Base-by-base conservation (phyloP, 192 early-diverging fungal species). In the Backusella mclennaniae region DNA sequence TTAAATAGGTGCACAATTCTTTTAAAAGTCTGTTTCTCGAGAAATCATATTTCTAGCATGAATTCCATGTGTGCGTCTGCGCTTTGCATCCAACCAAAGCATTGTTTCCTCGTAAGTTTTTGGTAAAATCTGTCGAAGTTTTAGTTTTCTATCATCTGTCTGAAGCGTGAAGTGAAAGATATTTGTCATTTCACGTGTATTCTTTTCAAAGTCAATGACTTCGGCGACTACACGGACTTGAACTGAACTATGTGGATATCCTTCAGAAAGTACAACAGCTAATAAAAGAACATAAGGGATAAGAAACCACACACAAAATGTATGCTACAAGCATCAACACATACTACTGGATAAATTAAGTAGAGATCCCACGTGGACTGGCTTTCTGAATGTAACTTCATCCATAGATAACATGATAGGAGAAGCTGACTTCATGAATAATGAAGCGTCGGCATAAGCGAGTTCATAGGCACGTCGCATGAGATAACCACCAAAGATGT, bases 381-480 rank as follows among this genome's bases (percentile, higher is more conserved):
- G 95, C 80, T 92, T 92, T 23, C 86, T 80, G 77, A 98, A 97
- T 21, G 88, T 87, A 74, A 93, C 91, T 71, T 92, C 90, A 73
- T 94, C 91, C 38, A 93, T 83, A 7, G 95, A 91, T 6, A 90
- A 76, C 39, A 93, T 84, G 6, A 76, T 83, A 1, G 89, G 87
- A 23, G 88, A 80, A 26, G 56, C 56, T 41, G 84, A 79, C 31
- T 87, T 88, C 41, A 90, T 83, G 67, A 94, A 94, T 5, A 95
- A 79, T 0, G 90, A 87, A 7, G 90, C 94, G 52, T 92, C 93
- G 41, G 92, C 86, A 80, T 90, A 93, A 3, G 95, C 92, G 0
- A 97, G 87, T 80, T 98, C 96, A 59, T 88, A 93, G 0, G 96
- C 96, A 6, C 92, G 83, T 42, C 93, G 89, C 94, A 98, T 95